Evolutionary conservation across 75 land plant species (phyloP).

Genomic region (Cupressus sempervirens): DNA sequence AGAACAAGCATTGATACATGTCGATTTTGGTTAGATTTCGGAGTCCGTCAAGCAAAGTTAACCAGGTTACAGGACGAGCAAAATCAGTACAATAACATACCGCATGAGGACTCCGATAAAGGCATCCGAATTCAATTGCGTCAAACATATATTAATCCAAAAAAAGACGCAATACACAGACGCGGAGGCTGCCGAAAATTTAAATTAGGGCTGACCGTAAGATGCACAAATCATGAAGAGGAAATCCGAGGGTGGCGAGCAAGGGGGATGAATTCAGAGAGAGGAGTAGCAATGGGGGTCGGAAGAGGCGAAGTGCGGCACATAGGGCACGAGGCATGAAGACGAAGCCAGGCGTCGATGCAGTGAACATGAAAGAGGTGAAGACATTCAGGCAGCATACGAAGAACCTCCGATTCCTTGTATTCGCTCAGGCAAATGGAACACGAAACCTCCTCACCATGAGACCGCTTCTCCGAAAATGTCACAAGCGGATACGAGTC

Average conservation of each 20-base stretch:
- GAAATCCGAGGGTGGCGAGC: conserved; percentile 24
- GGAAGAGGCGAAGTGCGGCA: conserved; percentile 59
- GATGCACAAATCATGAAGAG: background rate
- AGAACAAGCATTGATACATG: no score
- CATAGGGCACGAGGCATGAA: conserved; percentile 57
- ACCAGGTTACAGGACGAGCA: no score
- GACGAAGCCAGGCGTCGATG: conserved; percentile 55
- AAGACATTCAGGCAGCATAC: conserved; percentile 50
- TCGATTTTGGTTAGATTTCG: no score
- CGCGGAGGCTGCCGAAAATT: no score
- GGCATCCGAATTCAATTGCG: no score
- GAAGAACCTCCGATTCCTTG: conserved; percentile 31
- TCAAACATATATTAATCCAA: no score
- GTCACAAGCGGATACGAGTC: conserved; percentile 25
- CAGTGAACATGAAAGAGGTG: conserved; percentile 57
- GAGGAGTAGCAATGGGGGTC: conserved; percentile 40
- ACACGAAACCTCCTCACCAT: conserved; percentile 19
- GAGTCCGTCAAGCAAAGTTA: no score
- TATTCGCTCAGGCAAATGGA: conserved; percentile 65
- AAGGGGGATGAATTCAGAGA: conserved; percentile 38
- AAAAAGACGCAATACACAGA: no score
- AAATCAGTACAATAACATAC: no score
- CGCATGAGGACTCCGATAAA: no score
- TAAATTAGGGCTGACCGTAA: no score
- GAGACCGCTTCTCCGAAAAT: conserved; percentile 13